phyloP scores from a whole-genome alignment of 176 grass and related monocot species.

The Rhynchospora pubera region DNA sequence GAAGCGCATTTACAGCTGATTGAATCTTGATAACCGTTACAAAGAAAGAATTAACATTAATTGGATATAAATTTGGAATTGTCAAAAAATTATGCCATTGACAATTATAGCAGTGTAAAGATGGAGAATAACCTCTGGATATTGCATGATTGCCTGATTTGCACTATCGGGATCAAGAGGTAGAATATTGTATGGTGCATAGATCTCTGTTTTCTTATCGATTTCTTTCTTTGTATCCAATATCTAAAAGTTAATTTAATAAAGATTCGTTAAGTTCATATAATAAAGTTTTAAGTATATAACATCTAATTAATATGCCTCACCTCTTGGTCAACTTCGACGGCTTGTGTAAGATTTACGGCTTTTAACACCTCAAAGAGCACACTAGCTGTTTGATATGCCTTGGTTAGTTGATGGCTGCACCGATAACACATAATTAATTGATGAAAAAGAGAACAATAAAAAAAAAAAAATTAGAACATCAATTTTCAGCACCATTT shows the following conservation, averaged over 20 bases:
- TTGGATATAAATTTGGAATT: slow-evolving; percentile 6
- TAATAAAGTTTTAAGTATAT: background rate
- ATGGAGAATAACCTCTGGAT: slow-evolving; percentile 52
- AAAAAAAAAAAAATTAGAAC: background rate
- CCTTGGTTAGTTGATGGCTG: slow-evolving; percentile 80
- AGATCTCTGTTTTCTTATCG: slow-evolving; percentile 84
- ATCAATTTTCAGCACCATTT: slow-evolving; percentile 10
- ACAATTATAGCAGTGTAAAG: background rate
- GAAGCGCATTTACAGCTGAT: slow-evolving; percentile 70
- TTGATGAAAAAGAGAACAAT: background rate
- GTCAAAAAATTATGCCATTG: background rate
- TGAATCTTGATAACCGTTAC: slow-evolving; percentile 60
- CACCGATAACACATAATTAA: slow-evolving; percentile 22
- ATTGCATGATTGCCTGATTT: slow-evolving; percentile 86
- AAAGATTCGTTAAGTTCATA: background rate
- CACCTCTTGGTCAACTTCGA: slow-evolving; percentile 95
- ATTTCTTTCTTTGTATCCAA: slow-evolving; percentile 72
- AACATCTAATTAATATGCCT: slow-evolving; percentile 33
- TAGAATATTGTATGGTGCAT: slow-evolving; percentile 87
- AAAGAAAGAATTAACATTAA: slow-evolving; percentile 28
- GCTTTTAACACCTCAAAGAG: slow-evolving; percentile 93
- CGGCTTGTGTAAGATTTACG: slow-evolving; percentile 64
- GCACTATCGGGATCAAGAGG: slow-evolving; percentile 92
- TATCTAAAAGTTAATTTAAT: slow-evolving; percentile 41
- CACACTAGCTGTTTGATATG: slow-evolving; percentile 86